Evolutionary conservation across 768 basidiomycete species (phyloP).

Genomic region (Russula ochroleuca): DNA sequence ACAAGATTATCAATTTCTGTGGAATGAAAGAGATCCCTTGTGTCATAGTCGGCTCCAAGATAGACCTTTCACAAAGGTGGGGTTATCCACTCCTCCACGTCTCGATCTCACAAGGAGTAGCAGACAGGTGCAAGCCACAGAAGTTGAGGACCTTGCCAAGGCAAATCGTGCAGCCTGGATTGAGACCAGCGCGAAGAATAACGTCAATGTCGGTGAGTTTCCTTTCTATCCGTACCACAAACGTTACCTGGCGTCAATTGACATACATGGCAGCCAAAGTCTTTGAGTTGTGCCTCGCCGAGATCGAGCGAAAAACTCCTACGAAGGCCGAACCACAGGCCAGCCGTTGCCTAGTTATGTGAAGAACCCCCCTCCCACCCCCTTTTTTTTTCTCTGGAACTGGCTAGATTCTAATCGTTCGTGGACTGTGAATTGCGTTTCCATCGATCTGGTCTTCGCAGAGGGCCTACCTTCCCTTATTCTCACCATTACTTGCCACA

Average conservation of each 20-base stretch:
- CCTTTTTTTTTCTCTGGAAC: background rate
- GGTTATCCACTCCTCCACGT: constrained; percentile 31
- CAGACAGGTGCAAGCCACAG: constrained; percentile 71
- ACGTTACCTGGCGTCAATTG: constrained; percentile 10
- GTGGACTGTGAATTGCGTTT: constrained; percentile 10
- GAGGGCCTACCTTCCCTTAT: constrained; percentile 7
- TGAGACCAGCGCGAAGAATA: constrained; percentile 85
- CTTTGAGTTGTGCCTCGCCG: constrained; percentile 77
- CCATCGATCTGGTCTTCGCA: constrained; percentile 15
- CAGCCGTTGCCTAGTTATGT: constrained; percentile 54
- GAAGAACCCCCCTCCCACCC: constrained; percentile 28
- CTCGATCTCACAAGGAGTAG: constrained; percentile 32
- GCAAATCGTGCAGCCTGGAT: constrained; percentile 73
- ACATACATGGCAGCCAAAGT: constrained; percentile 54
- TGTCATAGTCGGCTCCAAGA: constrained; percentile 92
- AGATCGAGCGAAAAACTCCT: constrained; percentile 74
- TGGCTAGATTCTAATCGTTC: constrained; percentile 11
- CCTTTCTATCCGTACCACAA: constrained; percentile 4
- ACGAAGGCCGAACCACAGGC: constrained; percentile 42
- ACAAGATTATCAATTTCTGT: constrained; percentile 88
- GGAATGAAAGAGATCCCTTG: constrained; percentile 83
- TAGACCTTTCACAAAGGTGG: constrained; percentile 73
- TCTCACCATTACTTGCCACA: constrained; percentile 8
- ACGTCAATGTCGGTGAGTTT: constrained; percentile 80
- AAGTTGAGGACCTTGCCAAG: constrained; percentile 72